phyloP scores from a whole-genome alignment of 352 stramenopile genomes.

The Pythium plurisporium region DNA sequence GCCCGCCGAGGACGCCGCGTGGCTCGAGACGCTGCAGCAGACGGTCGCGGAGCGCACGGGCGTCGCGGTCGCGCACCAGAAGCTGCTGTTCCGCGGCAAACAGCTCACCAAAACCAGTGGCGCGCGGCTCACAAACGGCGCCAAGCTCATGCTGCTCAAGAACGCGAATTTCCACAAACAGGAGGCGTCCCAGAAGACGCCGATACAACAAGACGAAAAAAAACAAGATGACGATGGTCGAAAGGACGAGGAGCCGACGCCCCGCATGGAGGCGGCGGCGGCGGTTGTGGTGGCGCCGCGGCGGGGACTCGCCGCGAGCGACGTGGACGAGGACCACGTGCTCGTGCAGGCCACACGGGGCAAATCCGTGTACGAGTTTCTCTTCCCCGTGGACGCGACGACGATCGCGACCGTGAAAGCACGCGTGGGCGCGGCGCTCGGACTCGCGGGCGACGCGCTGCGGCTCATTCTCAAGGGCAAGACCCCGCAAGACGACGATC shows the following conservation, averaged over 20 bases:
- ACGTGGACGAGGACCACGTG: conserved; percentile 36
- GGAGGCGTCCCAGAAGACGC: background rate
- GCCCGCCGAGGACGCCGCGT: conserved; percentile 19
- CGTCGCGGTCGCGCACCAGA: conserved; percentile 41
- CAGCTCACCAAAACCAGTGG: conserved; percentile 3
- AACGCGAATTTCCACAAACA: conserved; percentile 21
- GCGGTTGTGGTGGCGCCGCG: conserved; percentile 3
- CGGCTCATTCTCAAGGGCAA: conserved; percentile 65
- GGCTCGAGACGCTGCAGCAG: conserved; percentile 29
- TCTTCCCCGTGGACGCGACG: conserved; percentile 27
- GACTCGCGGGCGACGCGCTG: conserved; percentile 34
- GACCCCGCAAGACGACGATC: conserved; percentile 35
- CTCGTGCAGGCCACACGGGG: conserved; percentile 51
- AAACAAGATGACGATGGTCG: background rate
- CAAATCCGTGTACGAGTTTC: conserved; percentile 54
- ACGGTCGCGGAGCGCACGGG: conserved; percentile 30
- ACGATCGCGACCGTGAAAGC: conserved; percentile 43
- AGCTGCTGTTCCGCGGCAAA: conserved; percentile 48
- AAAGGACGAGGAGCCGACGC: background rate
- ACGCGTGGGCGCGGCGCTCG: conserved; percentile 40
- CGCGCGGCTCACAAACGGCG: conserved; percentile 23
- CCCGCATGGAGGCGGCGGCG: background rate
- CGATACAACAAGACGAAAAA: background rate
- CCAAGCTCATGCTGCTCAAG: conserved; percentile 28
- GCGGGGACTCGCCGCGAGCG: conserved; percentile 6